These are phyloP conservation scores for Lantana camara DNA, from an alignment of 257 asterid genomes.

Conservation along the genomic window DNA sequence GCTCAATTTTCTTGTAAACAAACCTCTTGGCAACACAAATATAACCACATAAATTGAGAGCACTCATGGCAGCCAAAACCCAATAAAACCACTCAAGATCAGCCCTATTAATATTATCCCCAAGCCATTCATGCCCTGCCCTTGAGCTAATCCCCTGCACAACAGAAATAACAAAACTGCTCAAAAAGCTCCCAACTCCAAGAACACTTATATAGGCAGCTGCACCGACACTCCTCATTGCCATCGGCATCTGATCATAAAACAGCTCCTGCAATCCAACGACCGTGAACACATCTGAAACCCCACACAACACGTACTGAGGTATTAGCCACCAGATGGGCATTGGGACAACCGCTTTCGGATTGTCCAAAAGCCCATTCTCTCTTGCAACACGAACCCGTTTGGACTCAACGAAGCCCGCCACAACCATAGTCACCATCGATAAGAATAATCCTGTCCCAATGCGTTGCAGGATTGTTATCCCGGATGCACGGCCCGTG, in stretches of 20 bases:
- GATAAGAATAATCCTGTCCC: constrained; percentile 44
- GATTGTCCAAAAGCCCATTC: constrained; percentile 31
- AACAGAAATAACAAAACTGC: constrained; percentile 39
- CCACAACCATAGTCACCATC: constrained; percentile 40
- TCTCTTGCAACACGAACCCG: constrained; percentile 35
- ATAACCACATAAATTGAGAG: constrained; percentile 35
- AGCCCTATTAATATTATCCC: constrained; percentile 43
- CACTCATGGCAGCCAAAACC: constrained; percentile 48
- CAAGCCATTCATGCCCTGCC: constrained; percentile 44
- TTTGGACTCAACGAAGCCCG: constrained; percentile 40
- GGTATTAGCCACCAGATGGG: constrained; percentile 50
- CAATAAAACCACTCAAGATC: constrained; percentile 45
- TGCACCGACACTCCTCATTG: constrained; percentile 53
- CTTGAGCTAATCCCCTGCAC: constrained; percentile 39
- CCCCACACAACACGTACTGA: constrained; percentile 45
- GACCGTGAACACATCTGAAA: constrained; percentile 47
- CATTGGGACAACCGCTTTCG: constrained; percentile 40
- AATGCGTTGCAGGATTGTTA: constrained; percentile 46
- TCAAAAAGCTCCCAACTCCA: constrained; percentile 50
- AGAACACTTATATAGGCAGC: constrained; percentile 44
- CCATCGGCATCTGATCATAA: constrained; percentile 55
- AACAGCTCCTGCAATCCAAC: constrained; percentile 58
- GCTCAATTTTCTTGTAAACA: constrained; percentile 27
- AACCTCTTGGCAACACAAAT: constrained; percentile 32
- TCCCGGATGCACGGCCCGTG: constrained; percentile 43